Base-by-base conservation (phyloP, 345 rosid species). In the Brassica nigra region DNA sequence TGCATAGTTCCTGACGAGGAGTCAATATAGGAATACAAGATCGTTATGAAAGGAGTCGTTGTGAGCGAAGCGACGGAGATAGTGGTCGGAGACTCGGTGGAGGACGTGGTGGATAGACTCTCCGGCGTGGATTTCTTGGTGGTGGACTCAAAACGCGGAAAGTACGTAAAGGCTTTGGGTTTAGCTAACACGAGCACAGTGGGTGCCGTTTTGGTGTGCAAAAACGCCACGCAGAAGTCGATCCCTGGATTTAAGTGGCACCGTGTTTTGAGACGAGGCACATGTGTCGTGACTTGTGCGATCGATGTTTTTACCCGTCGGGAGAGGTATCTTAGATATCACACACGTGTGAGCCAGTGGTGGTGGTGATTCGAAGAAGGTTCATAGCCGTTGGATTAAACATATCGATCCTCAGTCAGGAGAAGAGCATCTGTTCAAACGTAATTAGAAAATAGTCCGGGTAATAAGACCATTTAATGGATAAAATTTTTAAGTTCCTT, bases 1-100 rank as follows among this genome's bases (percentile, higher is more conserved):
- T 94, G 97, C 69, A 11, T 89, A n/a, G 93, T 94, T 37, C 90
- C 91, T 0, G 97, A 94, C 61, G 90, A 90, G 42, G 85, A 82
- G 14, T 89, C 98, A 2, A 87, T 90, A 74, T 79, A 62, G 2
- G 91, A 84, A 71, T 94, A 91, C 82, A 49, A 82, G 27, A 70
- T 72, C 23, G 82, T 81, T 62, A 78, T 94, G 86, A 73, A 66
- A 1, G 76, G 67, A 54, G 87, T 81, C 3, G 86, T 79, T 15
- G n/a, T 44, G 52, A 16, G 71, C 30, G 52, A 80, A 23, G 18
- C 79, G 5, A 75, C 85, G 66, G 78, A 79, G 61, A 71, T 80
- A 81, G 75, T 68, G 61, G 62, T 76, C 1, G 92, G 92, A 5
- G 90, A 86, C 4, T 85, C 86, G 6, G 5, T 63, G 71, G 92